Percentiles rank a stretch among this genome's conserved stretches.
Evolutionary conservation across 352 stramenopile genomes (phyloP).

Genomic region (Globisporangium radiosum): DNA sequence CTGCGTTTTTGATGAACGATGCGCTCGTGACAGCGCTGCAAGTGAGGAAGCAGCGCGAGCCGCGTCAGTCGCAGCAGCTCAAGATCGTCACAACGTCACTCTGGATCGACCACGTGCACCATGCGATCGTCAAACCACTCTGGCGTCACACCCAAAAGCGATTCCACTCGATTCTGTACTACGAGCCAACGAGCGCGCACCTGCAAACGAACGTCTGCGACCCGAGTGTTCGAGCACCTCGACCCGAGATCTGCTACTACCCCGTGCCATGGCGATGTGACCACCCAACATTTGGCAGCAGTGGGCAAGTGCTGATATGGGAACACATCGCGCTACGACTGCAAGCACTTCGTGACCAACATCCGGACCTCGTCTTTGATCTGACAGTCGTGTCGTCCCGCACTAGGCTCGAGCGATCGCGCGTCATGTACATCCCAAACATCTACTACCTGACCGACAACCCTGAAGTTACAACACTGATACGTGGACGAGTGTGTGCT

Average conservation of each 20-base stretch:
- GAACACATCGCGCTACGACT: conserved; percentile 23
- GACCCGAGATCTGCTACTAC: conserved; percentile 4
- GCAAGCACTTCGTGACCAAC: conserved; percentile 11
- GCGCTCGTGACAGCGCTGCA: conserved; percentile 17
- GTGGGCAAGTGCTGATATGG: too few relatives aligned
- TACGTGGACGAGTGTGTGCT: conserved; percentile 18
- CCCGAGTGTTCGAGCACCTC: neutral
- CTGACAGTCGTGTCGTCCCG: conserved; percentile 14
- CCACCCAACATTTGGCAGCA: too few relatives aligned
- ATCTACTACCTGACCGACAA: conserved; percentile 10
- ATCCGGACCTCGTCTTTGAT: conserved; percentile 24
- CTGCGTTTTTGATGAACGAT: conserved; percentile 26
- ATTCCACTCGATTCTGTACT: too few relatives aligned
- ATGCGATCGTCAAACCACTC: conserved; percentile 13
- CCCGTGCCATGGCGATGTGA: neutral
- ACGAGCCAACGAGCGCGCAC: too few relatives aligned
- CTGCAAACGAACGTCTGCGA: too few relatives aligned
- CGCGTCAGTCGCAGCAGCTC: conserved; percentile 5
- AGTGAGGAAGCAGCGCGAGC: conserved; percentile 33
- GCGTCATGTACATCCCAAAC: neutral
- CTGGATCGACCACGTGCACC: conserved; percentile 25
- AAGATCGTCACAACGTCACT: conserved; percentile 8
- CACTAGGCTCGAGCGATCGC: neutral
- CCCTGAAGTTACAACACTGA: conserved; percentile 25
- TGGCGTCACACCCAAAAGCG: conserved; percentile 5